phyloP scores from a whole-genome alignment of 2,329 filamentous ascomycete species.

The Chlorencoelia australis region DNA sequence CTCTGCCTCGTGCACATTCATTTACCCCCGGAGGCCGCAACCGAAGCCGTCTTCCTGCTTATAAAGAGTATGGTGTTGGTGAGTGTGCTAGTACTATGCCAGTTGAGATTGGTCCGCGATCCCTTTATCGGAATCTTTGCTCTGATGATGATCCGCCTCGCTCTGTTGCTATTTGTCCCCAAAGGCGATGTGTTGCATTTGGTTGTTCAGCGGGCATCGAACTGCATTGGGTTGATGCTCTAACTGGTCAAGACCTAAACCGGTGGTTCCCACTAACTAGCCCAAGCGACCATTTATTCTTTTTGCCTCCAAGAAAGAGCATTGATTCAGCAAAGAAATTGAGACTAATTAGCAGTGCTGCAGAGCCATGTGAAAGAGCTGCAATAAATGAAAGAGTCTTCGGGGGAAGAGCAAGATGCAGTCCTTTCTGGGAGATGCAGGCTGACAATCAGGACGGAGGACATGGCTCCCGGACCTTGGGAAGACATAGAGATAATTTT shows the following conservation, averaged over 20 bases:
- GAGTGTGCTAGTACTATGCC: constrained; percentile 14
- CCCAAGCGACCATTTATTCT: constrained; percentile 47
- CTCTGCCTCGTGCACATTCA: constrained; percentile 5
- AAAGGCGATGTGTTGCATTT: constrained; percentile 54
- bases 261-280: constrained; percentile 45
- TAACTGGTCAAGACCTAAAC: constrained; percentile 38
- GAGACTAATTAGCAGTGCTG: constrained; percentile 51
- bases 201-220: constrained; percentile 53
- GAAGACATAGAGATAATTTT: constrained; percentile 12
- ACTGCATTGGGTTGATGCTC: constrained; percentile 45
- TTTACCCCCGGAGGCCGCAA: constrained; percentile 4
- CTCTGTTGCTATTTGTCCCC: constrained; percentile 57
- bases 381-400: constrained; percentile 20
- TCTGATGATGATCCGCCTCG: constrained; percentile 51
- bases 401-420: constrained; percentile 14
- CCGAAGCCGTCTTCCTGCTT: constrained; percentile 7
- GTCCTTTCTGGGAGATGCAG: constrained; percentile 21
- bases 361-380: constrained; percentile 30
- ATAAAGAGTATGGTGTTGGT: neutral
- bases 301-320: constrained; percentile 43
- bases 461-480: constrained; percentile 6
- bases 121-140: constrained; percentile 41
- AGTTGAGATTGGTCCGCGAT: constrained; percentile 26
- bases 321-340: constrained; percentile 46
- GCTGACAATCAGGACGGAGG: constrained; percentile 9